Conservation (phyloP, 164 flowering plant genomes). For the Umbellularia californica region DNA sequence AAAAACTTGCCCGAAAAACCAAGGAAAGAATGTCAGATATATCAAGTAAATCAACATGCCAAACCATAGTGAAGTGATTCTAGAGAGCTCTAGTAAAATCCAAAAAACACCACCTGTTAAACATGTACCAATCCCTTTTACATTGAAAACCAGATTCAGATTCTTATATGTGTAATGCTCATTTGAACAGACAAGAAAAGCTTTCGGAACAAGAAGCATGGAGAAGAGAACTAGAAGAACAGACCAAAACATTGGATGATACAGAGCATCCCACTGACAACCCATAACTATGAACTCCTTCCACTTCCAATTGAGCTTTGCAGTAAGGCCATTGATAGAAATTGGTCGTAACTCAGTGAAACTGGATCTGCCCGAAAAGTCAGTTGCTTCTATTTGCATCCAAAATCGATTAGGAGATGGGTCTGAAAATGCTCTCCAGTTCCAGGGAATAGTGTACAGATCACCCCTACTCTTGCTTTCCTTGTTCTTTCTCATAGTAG, state of each 20-base stretch:
- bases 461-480: conserved; percentile 46
- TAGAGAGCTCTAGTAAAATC: conserved; percentile 52
- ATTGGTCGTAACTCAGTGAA: conserved; percentile 65
- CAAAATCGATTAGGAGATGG: conserved; percentile 78
- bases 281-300: conserved; percentile 91
- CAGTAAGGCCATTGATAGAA: conserved; percentile 59
- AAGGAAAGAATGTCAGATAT: conserved; percentile 67
- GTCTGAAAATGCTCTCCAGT: conserved; percentile 73
- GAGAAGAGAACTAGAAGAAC: conserved; percentile 29
- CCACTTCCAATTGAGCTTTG: conserved; percentile 74
- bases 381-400: conserved; percentile 79
- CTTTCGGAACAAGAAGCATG: conserved; percentile 56
- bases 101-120: conserved; percentile 34
- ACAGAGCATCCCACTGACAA: conserved; percentile 74
- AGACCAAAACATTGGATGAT: conserved; percentile 68
- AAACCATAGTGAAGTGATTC: conserved; percentile 46
- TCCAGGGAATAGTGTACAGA: conserved; percentile 72
- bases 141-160: conserved; percentile 16
- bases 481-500: conserved; percentile 48
- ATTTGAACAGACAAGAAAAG: conserved; percentile 30
- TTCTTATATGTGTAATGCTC: conserved; percentile 44
- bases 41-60: conserved; percentile 48
- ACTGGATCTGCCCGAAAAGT: conserved; percentile 48
- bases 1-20: conserved; percentile 73
- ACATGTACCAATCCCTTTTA: conserved; percentile 28